Evolutionary conservation across 805 yeast genomes (phyloP), one percentile per base, ranked within the genome.

Genomic region (Teunomyces barrocoloradensis): DNA sequence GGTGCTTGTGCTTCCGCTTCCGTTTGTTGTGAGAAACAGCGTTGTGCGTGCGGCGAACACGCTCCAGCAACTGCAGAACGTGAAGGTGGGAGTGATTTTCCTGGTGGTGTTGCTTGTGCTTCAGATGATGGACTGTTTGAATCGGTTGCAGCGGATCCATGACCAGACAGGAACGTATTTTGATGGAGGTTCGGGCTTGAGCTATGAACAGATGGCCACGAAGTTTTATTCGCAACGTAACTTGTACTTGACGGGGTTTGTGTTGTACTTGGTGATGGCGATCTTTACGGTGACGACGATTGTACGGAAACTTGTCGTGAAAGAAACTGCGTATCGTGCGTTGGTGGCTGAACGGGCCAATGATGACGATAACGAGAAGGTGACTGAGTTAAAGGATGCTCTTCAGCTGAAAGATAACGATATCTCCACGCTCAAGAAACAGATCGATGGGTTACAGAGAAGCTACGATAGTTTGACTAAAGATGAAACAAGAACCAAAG

Each of bases 221-320:
- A 78, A 82, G 50, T 82, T 84, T 48, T 82, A 81, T 55, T 74
- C 82, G 34, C 87, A 82, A 61, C 71, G 88, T 59, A 82, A 82
- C 53, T 68, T 80, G 36, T 82, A 82, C 59, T 72, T 82, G 46
- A 75, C 82, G 12, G 88, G 87, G 6, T 84, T 84, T 6, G 82
- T 81, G 4, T 62, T 82, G 49, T 82, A 79, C 61, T 73, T 80
- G 56, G 71, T 67, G 48, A 53, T 82, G 42, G 79, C 84, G 7
- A 81, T 81, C 47, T 74, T 72, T 32, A 80, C 84, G 0, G 79
- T 81, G 41, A 66, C 77, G 53, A 73, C 75, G 33, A 73, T 82
- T 45, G 71, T 82, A 41, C 71, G 69, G 50, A 78, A 80, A 60
- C 65, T 82, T 61, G 79, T 80, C 35, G 68, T 56, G 63, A 79